phyloP scores from a whole-genome alignment of 345 rosid genomes.

The Eutrema japonicum region DNA sequence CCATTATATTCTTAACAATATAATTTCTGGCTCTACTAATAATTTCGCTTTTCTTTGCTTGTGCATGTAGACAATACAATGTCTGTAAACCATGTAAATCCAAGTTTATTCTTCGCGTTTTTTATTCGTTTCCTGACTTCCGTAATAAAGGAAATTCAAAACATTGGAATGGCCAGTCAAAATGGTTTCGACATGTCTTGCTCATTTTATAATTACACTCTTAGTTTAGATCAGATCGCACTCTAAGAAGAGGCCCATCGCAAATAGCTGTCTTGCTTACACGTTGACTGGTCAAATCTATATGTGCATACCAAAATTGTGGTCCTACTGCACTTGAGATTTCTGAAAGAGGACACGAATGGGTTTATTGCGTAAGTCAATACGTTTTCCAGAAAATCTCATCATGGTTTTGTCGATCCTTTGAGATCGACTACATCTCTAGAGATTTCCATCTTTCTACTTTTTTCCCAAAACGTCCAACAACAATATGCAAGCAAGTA shows the following conservation, averaged over 20 bases:
- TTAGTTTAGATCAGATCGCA: conserved; percentile 9
- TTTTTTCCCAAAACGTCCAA: conserved; percentile 19
- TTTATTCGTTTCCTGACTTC: too few relatives aligned
- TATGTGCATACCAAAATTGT: conserved; percentile 39
- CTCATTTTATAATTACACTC: not conserved
- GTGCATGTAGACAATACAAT: too few relatives aligned
- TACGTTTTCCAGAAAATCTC: conserved; percentile 12
- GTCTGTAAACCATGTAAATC: too few relatives aligned
- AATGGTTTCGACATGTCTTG: not conserved
- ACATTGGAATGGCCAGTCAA: not conserved
- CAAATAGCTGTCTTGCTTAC: conserved; percentile 9
- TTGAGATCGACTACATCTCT: conserved; percentile 22
- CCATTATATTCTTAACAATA: too few relatives aligned
- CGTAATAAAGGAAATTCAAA: too few relatives aligned
- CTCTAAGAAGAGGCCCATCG: not conserved
- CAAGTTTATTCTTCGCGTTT: too few relatives aligned
- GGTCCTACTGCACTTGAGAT: conserved; percentile 44
- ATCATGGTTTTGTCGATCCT: conserved; percentile 27
- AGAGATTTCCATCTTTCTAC: conserved; percentile 17
- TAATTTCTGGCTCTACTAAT: too few relatives aligned
- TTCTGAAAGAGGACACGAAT: conserved; percentile 39
- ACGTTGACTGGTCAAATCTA: conserved; percentile 42
- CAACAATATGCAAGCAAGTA: conserved; percentile 19
- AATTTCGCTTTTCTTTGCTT: too few relatives aligned
- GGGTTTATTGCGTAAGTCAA: conserved; percentile 29